Percentiles rank a stretch among this genome's conserved stretches.
These are phyloP conservation scores for Gracilariopsis chorda DNA, from an alignment of 23 red algal genomes.

Conservation along the genomic window DNA sequence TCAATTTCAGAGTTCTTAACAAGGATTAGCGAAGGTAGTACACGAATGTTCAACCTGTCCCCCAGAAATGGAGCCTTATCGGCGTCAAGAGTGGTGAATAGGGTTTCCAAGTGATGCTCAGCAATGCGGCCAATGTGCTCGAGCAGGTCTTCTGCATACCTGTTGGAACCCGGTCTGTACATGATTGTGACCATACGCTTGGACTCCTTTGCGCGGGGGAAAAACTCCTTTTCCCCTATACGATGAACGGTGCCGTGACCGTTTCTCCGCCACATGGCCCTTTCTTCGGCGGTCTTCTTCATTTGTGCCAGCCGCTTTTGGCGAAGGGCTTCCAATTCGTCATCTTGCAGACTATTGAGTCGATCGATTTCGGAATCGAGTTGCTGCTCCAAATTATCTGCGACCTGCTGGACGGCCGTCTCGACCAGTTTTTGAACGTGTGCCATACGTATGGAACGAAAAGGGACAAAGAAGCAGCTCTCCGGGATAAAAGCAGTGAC, in stretches of 20 bases:
- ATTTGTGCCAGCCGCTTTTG: conserved; percentile 43
- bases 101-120: conserved; percentile 73
- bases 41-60: conserved; percentile 64
- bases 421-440: conserved; percentile 51
- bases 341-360: conserved; percentile 54
- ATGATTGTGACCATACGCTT: conserved; percentile 70
- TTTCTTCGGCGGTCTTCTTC: conserved; percentile 51
- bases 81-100: conserved; percentile 71
- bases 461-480: too few relatives aligned
- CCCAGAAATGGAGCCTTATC: conserved; percentile 79
- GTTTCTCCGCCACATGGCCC: conserved; percentile 36
- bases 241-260: conserved; percentile 55
- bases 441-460: too few relatives aligned
- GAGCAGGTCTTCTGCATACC: conserved; percentile 61
- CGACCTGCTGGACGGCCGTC: conserved; percentile 24
- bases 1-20: conserved; percentile 69
- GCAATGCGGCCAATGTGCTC: conserved; percentile 59
- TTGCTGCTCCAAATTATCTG: conserved; percentile 31
- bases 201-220: conserved; percentile 42
- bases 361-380: conserved; percentile 57
- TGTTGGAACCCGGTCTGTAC: conserved; percentile 39
- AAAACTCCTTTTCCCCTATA: conserved; percentile 66
- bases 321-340: conserved; percentile 61
- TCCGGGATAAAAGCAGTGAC: too few relatives aligned
- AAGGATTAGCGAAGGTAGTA: conserved; percentile 78